Base-by-base conservation (phyloP, 495 filamentous ascomycete species). In the Neurospora sublineolata region DNA sequence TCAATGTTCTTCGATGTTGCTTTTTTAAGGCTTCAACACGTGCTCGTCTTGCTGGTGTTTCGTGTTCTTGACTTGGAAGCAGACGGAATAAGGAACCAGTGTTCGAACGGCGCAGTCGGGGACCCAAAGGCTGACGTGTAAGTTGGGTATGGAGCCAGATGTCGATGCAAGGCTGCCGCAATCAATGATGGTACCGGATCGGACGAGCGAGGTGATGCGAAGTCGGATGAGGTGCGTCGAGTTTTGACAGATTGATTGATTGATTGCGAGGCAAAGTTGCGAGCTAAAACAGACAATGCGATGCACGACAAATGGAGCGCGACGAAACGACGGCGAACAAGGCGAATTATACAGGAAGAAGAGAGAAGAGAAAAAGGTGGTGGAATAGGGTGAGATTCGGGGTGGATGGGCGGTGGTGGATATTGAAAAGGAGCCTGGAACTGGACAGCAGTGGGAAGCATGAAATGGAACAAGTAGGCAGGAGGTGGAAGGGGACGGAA, bases 401-500 rank as follows among this genome's bases (percentile, higher is more conserved):
- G 73, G 73, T 75, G 73, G 69, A 58, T 67, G 73, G 73, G 58
- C 58, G 67, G 68, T 71, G 68, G 18, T 67, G 74, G 75, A 58
- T 72, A 75, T 74, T 77, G 73, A 76, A 77, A 77, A 79, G 77
- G 71, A 78, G 75, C 71, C 76, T 73, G 75, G 52, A 64, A 64
- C 52, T 27, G 18, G 52, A 14, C 33, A 64, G 52, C 52, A 64
- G 14, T 64, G 52, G 52, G 52, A 64, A 64, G 52, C 52, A 64
- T 30, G 52, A 64, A 64, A 70, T 79, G 74, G 80, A 82, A 79
- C 76, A 73, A 73, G 76, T 73, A 72, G 69, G 77, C 72, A 75
- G 74, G 67, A 67, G 69, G 72, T 79, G 75, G 79, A 80, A 80
- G 76, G 58, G 68, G 70, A 78, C 76, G 72, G 79, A 80, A 80